Base-by-base conservation (phyloP, 2,329 filamentous ascomycete genomes). In the Didymella pomorum region DNA sequence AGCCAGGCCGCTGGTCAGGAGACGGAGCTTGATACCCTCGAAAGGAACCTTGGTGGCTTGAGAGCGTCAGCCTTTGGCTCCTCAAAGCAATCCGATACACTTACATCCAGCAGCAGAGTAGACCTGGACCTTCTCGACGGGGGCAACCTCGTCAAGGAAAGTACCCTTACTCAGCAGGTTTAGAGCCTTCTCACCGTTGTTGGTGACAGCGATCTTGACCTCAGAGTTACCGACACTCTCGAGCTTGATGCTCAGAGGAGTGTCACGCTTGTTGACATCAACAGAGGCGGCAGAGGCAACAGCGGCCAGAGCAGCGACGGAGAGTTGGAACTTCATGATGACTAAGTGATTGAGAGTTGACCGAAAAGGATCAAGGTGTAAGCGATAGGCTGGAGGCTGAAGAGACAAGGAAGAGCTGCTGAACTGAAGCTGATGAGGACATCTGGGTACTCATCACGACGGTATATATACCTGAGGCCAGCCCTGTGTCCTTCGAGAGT, bases 121-220 rank as follows among this genome's bases (percentile, higher is more conserved):
- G 41, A 86, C 74, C 49, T 79, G 72, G 26, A 83, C 79, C 77
- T 85, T 86, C 76, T 86, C 81, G 29, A 85, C 80, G 2, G 82
- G 78, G n/a, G 78, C 70, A 23, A 51, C 51, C 35, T 78, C 77
- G 64, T 85, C 83, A 46, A 86, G 74, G 63, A 86, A 81, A 51
- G 81, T 84, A 31, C 84, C 84, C 42, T 80, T 79, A 76, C 80
- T 85, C 61, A 86, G 75, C 25, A 86, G 68, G 72, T 84, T 84
- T 61, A 86, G 69, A 56, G 77, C 77, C 45, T 74, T 76, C 44
- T 76, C 76, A 44, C 83, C 84, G 29, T 76, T 83, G 78, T 86
- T 86, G 63, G 81, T 84, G 58, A 86, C 77, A 44, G 76, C 74
- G 28, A 83, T 82, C 75, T 83, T 84, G 63, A 86, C 78, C 52